Base-by-base conservation (phyloP, 495 filamentous ascomycete genomes). In the Tirmania nivea region DNA sequence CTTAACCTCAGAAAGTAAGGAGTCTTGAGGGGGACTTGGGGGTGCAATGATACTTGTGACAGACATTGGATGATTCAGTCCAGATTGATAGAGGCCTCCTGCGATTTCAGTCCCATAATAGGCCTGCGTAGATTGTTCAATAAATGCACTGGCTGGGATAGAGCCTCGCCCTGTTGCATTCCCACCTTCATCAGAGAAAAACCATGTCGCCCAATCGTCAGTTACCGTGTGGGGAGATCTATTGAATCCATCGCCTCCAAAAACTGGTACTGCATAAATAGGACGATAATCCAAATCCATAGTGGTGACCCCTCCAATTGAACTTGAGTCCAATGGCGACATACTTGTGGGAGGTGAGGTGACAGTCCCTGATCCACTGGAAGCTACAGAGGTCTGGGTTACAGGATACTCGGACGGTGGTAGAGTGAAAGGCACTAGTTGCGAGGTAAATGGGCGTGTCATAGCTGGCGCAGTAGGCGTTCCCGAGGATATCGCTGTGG, bases 1-100 rank as follows among this genome's bases (percentile, higher is more conserved):
- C 68, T 92, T 94, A 57, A 86, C 82, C 56, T 94, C 87, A 0
- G 87, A 90, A 49, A 97, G 72, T 20, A 82, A 72, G 10, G 81
- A 81, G 57, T 88, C 83, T 3, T 83, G 79, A 0, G 85, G 77
- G 4, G 62, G 62, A 21, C 57, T 69, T 17, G 77, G 79, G 10
- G 85, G 79, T 59, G 92, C 88, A n/a, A 95, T 69, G 19, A 94
- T 76, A 58, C 80, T 93, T 49, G 81, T 90, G 45, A 94, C 83
- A 20, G 87, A 83, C 88, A 94, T 95, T 12, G 86, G 86, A 63
- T 84, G 83, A 37, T 84, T 56, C 19, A 47, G 49, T 10, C 52
- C 19, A 11, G 49, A 20, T 12, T 50, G 59, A 57, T 61, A 61
- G 48, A 50, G 60, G 49, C 31, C 19, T 25, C 52, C 52, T 14